These are phyloP conservation scores for Apophysomyces elegans DNA, from an alignment of 371 early-diverging fungal genomes.

Conservation along the genomic window DNA sequence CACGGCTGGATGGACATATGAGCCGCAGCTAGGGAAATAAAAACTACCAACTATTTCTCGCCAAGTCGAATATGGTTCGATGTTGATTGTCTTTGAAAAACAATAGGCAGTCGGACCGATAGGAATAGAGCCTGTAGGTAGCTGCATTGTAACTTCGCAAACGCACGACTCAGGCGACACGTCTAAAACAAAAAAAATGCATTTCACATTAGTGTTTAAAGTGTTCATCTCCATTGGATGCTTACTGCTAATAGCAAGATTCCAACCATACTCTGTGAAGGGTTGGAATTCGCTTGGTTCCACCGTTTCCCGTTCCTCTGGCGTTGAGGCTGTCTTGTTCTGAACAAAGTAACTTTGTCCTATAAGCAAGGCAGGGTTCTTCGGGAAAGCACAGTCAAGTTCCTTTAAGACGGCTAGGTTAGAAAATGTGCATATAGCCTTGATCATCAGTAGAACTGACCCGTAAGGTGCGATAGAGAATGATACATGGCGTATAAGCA, in stretches of 20 bases:
- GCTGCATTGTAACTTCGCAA: conserved; percentile 42
- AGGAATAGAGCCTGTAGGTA: conserved; percentile 52
- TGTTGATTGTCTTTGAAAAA: conserved; percentile 34
- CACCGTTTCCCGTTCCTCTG: conserved; percentile 30
- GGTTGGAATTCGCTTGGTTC: conserved; percentile 25
- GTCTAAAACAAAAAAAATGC: conserved; percentile 22
- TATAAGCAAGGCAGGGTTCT: conserved; percentile 29
- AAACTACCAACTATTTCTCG: conserved; percentile 44
- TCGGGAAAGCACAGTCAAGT: conserved; percentile 5
- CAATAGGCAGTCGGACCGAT: conserved; percentile 32
- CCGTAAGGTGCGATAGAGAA: conserved; percentile 46
- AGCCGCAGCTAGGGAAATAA: conserved; percentile 58
- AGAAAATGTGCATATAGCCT: not conserved
- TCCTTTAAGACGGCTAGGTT: not conserved
- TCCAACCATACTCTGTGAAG: conserved; percentile 39
- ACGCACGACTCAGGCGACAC: conserved; percentile 28
- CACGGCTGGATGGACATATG: conserved; percentile 49
- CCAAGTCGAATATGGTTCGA: conserved; percentile 51
- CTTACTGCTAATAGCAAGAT: conserved; percentile 45
- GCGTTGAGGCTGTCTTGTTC: conserved; percentile 4
- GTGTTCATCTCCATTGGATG: too few species aligned
- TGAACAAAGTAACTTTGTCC: conserved; percentile 36
- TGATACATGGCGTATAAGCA: conserved; percentile 41
- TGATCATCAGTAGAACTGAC: conserved; percentile 12
- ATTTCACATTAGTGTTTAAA: too few species aligned